phyloP scores from a whole-genome alignment of 2,329 filamentous ascomycete genomes.

The Clarireedia sp. region DNA sequence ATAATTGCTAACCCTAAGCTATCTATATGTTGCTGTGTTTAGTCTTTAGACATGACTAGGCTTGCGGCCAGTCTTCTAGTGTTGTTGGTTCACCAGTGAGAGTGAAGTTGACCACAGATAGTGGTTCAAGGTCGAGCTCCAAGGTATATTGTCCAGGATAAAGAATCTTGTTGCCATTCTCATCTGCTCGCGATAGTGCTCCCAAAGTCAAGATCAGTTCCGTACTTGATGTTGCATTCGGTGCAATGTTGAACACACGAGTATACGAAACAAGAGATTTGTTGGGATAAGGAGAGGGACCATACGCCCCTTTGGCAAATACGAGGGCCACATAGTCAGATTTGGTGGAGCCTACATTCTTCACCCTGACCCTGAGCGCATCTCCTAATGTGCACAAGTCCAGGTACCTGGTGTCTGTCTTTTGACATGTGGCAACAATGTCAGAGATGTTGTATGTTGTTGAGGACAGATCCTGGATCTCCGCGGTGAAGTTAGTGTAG shows the following conservation, averaged over 20 bases:
- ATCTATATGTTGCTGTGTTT: too few species aligned
- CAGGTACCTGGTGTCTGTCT: slow-evolving; percentile 10
- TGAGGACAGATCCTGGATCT: neutral
- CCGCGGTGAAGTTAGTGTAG: slow-evolving; percentile 12
- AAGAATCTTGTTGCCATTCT: slow-evolving; percentile 41
- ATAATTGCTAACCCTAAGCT: too few species aligned
- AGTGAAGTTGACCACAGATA: slow-evolving; percentile 36
- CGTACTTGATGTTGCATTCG: slow-evolving; percentile 28
- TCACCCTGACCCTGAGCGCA: slow-evolving; percentile 33
- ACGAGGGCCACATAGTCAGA: slow-evolving; percentile 47
- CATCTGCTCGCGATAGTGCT: slow-evolving; percentile 41
- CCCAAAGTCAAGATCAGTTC: slow-evolving; percentile 39
- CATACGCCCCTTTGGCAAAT: slow-evolving; percentile 41
- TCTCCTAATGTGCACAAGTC: slow-evolving; percentile 24
- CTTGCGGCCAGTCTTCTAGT: slow-evolving; percentile 31
- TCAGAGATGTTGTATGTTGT: slow-evolving; percentile 7
- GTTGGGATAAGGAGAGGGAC: slow-evolving; percentile 42
- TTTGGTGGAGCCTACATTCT: slow-evolving; percentile 40
- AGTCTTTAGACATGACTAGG: too few species aligned
- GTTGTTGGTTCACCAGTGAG: slow-evolving; percentile 37
- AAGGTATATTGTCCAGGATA: slow-evolving; percentile 46
- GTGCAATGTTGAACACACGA: slow-evolving; percentile 25
- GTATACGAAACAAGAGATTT: slow-evolving; percentile 46
- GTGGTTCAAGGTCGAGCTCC: slow-evolving; percentile 37
- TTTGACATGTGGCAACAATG: slow-evolving; percentile 4